Conservation (phyloP, 331 rosid genomes). For the Prunus yedoensis region DNA sequence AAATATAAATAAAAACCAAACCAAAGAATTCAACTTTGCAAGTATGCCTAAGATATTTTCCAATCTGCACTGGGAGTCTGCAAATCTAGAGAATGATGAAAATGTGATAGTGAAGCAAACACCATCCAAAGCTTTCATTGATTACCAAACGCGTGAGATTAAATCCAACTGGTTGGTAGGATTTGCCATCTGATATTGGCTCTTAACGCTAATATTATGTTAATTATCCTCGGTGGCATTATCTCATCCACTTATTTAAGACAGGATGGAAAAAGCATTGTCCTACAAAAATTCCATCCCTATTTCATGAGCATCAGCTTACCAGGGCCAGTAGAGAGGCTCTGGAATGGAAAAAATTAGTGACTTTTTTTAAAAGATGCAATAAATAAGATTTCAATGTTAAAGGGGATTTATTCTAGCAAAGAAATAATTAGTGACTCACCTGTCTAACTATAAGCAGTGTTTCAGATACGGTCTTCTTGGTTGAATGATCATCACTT, state of each 20-base stretch:
- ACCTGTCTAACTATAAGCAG: conserved; percentile 45
- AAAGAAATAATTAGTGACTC: conserved; percentile 11
- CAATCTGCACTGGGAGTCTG: background rate
- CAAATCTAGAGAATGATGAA: background rate
- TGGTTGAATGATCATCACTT: conserved; percentile 16
- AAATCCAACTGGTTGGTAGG: conserved; percentile 4
- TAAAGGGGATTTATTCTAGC: background rate
- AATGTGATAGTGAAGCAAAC: background rate
- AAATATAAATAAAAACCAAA: background rate
- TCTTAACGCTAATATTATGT: background rate
- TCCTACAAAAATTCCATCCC: background rate
- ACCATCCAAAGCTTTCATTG: background rate
- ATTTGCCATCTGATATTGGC: background rate
- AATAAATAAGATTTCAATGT: background rate
- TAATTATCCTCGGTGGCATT: background rate
- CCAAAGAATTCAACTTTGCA: background rate
- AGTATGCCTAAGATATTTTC: conserved; percentile 3
- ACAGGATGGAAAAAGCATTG: background rate
- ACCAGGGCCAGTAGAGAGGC: too few species aligned
- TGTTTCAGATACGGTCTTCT: conserved; percentile 26
- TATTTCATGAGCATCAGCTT: background rate
- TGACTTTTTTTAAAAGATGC: background rate
- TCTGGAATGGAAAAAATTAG: too few species aligned
- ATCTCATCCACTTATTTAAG: background rate
- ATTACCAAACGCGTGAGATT: background rate